Conservation (phyloP, 2,329 filamentous ascomycete genomes). For the Cercospora sp. region DNA sequence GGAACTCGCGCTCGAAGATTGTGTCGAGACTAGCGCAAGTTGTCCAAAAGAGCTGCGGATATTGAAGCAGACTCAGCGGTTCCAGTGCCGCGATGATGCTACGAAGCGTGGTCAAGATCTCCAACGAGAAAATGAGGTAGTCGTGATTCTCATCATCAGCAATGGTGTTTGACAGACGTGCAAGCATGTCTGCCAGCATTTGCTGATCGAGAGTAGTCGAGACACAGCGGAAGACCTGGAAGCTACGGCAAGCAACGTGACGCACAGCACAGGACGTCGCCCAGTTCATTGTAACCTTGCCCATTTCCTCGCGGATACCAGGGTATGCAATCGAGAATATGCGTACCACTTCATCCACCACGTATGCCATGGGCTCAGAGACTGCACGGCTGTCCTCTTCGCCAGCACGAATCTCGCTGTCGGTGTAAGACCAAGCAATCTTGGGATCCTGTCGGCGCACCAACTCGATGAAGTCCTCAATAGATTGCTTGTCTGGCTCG, state of each 20-base stretch:
- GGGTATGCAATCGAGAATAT: conserved; percentile 85
- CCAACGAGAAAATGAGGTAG: conserved; percentile 96
- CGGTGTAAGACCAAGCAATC: conserved; percentile 92
- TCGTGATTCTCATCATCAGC: conserved; percentile 85
- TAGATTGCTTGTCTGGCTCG: conserved; percentile 67
- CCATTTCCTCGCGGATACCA: conserved; percentile 87
- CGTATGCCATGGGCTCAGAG: conserved; percentile 79
- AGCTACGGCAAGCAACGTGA: conserved; percentile 92
- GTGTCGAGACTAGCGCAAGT: conserved; percentile 95
- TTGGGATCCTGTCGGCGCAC: conserved; percentile 80
- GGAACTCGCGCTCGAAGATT: conserved; percentile 92
- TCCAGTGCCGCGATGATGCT: conserved; percentile 86
- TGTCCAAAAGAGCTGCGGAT: conserved; percentile 96
- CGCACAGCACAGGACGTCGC: conserved; percentile 94
- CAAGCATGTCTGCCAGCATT: conserved; percentile 97
- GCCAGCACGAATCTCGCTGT: conserved; percentile 71
- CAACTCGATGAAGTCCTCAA: conserved; percentile 84
- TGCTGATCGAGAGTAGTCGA: conserved; percentile 84
- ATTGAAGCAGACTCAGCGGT: conserved; percentile 75
- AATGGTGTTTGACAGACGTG: conserved; percentile 91
- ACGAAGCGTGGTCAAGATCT: conserved; percentile 91
- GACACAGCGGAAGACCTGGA: conserved; percentile 95
- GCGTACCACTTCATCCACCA: conserved; percentile 77
- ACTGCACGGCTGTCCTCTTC: conserved; percentile 72
- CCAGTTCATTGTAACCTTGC: conserved; percentile 86